Evolutionary conservation across 2,329 filamentous ascomycete genomes (phyloP).

Genomic region (Aquanectria penicillioides): DNA sequence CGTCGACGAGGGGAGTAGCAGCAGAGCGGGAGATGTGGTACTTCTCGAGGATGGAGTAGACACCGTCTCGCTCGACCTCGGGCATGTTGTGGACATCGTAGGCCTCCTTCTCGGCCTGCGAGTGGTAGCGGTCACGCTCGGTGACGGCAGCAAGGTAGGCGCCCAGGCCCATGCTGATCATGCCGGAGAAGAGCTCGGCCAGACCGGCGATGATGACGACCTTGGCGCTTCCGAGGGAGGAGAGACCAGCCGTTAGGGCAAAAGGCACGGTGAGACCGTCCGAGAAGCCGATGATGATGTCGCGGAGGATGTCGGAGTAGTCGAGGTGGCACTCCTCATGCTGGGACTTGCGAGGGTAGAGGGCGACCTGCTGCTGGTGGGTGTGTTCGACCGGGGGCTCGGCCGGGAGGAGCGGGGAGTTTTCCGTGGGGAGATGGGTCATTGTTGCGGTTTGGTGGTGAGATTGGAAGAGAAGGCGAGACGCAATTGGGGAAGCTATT

Average conservation of each 20-base stretch:
- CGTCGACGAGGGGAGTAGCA: conserved; percentile 58
- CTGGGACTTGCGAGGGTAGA: conserved; percentile 37
- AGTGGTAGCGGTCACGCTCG: conserved; percentile 61
- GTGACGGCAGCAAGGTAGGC: conserved; percentile 75
- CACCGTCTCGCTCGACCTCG: conserved; percentile 56
- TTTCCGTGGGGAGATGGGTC: conserved; percentile 42
- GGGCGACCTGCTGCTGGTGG: conserved; percentile 33
- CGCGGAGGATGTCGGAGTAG: conserved; percentile 61
- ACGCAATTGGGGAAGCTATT: not conserved
- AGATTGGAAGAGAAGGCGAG: not conserved
- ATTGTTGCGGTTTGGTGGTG: conserved; percentile 25
- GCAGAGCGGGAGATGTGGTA: conserved; percentile 59
- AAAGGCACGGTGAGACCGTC: conserved; percentile 85
- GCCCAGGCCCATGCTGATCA: conserved; percentile 81
- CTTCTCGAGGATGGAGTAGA: conserved; percentile 61
- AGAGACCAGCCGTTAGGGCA: conserved; percentile 79
- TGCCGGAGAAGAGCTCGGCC: conserved; percentile 79
- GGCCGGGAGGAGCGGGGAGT: conserved; percentile 45
- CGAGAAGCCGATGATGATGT: conserved; percentile 79
- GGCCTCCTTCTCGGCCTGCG: conserved; percentile 58
- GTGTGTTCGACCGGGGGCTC: conserved; percentile 44
- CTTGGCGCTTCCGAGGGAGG: conserved; percentile 70
- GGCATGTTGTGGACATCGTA: conserved; percentile 55
- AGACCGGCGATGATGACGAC: conserved; percentile 78
- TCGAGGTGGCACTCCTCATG: conserved; percentile 44